Base-by-base conservation (phyloP, 352 stramenopile species). In the Salisapilia sapeloensis region DNA sequence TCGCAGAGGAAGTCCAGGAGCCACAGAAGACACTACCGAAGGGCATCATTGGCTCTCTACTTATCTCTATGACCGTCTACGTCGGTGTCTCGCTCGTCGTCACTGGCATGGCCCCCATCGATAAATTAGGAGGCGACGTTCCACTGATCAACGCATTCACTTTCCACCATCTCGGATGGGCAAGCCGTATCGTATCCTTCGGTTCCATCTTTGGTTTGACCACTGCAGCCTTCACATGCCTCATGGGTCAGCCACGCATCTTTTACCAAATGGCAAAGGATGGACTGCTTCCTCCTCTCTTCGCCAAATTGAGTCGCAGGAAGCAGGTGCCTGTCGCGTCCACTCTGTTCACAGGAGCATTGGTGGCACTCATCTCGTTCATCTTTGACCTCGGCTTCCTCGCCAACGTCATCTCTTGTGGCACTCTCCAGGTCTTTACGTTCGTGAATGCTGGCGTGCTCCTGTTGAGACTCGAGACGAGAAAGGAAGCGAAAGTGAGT, bases 141-240 rank as follows among this genome's bases (percentile, higher is more conserved):
- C 76, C 76, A 21, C 60, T 93, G 16, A 62, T 87, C 24, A 87
- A 85, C 37, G 79, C 77, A 10, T 92, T 93, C 37, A 43, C 54
- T 8, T 84, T 78, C 39, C 64, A 87, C 32, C 37, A 77, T 27
- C 43, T 61, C 18, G 49, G 51, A 2, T 92, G 76, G 76, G 74
- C 77, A 12, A 60, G 58, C 28, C 60, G 67, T 19, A 65, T 95
- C 20, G 67, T 96, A 15, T 93, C 77, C 6, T 91, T 90, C 30
- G 84, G 84, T 24, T 92, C 80, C n/a, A 87, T 94, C 39, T 93
- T 94, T 45, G 80, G 81, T 2, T 72, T 96, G 36, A 93, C 78
- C 5, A 92, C 78, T 4, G 71, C 76, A 0, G 79, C 77, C 5
- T 94, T 96, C 52, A 92, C 82, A 23, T 94, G 76, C 21, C 49